phyloP scores from a whole-genome alignment of 1,139 yeast genomes.

The Wickerhamiella infanticola region DNA sequence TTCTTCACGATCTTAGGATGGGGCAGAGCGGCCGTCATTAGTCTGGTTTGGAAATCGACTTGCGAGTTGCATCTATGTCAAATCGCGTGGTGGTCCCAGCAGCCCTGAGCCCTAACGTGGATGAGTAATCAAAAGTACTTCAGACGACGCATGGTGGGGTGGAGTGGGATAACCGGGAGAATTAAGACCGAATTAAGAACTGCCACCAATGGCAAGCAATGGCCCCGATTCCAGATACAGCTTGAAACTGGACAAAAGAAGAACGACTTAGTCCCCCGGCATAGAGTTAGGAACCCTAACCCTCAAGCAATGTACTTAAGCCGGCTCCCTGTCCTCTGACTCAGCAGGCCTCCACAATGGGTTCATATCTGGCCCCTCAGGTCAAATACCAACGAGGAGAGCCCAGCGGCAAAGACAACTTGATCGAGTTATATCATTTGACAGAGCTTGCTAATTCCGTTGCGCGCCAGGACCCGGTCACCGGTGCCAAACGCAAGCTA shows the following conservation, averaged over 20 bases:
- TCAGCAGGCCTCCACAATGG: background rate
- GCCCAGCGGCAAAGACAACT: conserved; percentile 63
- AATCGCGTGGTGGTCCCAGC: background rate
- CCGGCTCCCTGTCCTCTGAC: background rate
- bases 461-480: conserved; percentile 78
- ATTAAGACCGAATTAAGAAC: too few species aligned
- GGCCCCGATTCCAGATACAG: too few species aligned
- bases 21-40: conserved; percentile 92
- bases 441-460: conserved; percentile 57
- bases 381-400: conserved; percentile 1
- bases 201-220: too few species aligned
- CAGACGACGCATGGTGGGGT: too few species aligned
- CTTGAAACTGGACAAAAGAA: too few species aligned
- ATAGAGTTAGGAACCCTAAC: too few species aligned
- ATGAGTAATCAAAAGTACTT: too few species aligned
- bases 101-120: background rate
- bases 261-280: too few species aligned
- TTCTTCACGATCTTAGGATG: conserved; percentile 99
- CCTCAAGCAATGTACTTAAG: too few species aligned
- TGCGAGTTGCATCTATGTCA: background rate
- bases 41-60: background rate
- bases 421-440: conserved; percentile 53
- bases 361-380: background rate
- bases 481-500: conserved; percentile 78
- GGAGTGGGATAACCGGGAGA: too few species aligned